Percentiles rank a stretch among this genome's conserved stretches.
Evolutionary conservation across 768 basidiomycete genomes (phyloP).

Genomic region (Naganishia vaughanmartiniae): DNA sequence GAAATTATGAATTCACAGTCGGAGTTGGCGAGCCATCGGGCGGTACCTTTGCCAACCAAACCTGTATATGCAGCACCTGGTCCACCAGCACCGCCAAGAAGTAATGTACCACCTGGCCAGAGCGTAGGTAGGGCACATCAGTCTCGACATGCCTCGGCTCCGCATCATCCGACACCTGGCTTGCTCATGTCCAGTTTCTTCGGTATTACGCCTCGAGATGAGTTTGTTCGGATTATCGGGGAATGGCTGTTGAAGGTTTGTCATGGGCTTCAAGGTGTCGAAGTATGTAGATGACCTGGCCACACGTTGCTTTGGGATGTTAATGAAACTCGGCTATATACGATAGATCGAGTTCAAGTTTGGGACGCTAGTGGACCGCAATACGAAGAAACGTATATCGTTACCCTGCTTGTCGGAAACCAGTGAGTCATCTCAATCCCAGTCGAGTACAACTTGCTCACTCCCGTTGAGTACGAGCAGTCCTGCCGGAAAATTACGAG

Average conservation of each 20-base stretch:
- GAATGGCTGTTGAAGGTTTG: slow-evolving; percentile 44
- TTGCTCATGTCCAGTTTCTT: slow-evolving; percentile 41
- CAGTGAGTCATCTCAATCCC: slow-evolving; percentile 33
- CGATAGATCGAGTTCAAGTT: slow-evolving; percentile 48
- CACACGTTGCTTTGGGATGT: not conserved
- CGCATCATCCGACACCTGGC: slow-evolving; percentile 26
- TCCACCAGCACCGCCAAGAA: not conserved
- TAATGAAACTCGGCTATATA: not conserved
- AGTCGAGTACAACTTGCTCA: too few species aligned
- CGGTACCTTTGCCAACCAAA: not conserved
- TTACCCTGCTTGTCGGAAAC: slow-evolving; percentile 42
- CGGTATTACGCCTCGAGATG: slow-evolving; percentile 45
- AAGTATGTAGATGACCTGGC: slow-evolving; percentile 32
- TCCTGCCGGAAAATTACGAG: slow-evolving; percentile 10
- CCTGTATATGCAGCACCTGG: not conserved
- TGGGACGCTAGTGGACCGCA: slow-evolving; percentile 38
- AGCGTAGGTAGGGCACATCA: not conserved
- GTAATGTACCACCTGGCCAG: not conserved
- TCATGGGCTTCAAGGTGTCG: slow-evolving; percentile 38
- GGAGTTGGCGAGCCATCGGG: not conserved
- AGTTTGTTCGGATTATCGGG: slow-evolving; percentile 43
- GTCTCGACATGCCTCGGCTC: not conserved
- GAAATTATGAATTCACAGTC: not conserved
- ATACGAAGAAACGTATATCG: slow-evolving; percentile 32
- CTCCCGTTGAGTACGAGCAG: not conserved